These are phyloP conservation scores for Backusella mclennaniae DNA, from an alignment of 192 early-diverging fungal genomes.

Conservation along the genomic window DNA sequence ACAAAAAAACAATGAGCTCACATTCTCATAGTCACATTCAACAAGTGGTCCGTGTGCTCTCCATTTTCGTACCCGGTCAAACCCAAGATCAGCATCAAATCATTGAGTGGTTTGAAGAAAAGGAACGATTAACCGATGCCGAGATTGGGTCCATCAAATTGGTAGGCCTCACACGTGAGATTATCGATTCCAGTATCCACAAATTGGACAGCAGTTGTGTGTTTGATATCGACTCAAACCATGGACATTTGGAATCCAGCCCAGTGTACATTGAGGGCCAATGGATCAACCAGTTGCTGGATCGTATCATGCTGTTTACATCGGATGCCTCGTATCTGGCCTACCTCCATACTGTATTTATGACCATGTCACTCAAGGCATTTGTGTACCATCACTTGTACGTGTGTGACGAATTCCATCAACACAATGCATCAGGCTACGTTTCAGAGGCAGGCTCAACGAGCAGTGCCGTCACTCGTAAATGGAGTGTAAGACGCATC, in stretches of 20 bases:
- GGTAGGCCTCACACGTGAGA: conserved; percentile 23
- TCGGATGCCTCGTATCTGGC: conserved; percentile 32
- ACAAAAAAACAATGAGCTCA: background rate
- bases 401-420: conserved; percentile 20
- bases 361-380: conserved; percentile 31
- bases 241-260: conserved; percentile 23
- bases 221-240: conserved; percentile 26
- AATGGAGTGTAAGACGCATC: conserved; percentile 34
- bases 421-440: background rate
- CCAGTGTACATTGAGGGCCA: conserved; percentile 34
- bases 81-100: conserved; percentile 20
- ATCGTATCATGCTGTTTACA: conserved; percentile 16
- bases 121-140: conserved; percentile 12
- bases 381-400: conserved; percentile 35
- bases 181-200: conserved; percentile 30
- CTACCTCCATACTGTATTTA: conserved; percentile 34
- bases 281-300: conserved; percentile 34
- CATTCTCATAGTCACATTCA: conserved; percentile 16
- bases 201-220: conserved; percentile 29
- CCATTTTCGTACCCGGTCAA: conserved; percentile 35
- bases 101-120: conserved; percentile 25
- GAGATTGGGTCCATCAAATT: conserved; percentile 22
- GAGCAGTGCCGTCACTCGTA: conserved; percentile 8
- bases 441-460: background rate
- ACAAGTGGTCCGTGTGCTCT: conserved; percentile 25